A percentile compares a stretch with the other conserved stretches of the same genome.
Conservation (phyloP, 2,329 filamentous ascomycete genomes). For the Colletotrichum liaoningense region DNA sequence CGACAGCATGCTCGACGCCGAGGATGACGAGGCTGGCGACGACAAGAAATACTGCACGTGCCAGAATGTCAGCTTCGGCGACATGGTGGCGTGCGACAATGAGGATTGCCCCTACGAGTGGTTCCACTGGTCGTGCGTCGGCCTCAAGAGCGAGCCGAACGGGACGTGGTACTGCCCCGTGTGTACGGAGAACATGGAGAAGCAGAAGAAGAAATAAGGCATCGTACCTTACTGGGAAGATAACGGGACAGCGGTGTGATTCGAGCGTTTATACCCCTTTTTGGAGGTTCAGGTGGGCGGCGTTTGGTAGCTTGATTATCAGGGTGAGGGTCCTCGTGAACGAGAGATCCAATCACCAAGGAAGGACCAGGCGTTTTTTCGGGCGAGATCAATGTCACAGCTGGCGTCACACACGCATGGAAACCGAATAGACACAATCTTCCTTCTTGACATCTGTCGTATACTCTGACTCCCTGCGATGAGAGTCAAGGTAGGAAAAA, state of each 20-base stretch:
- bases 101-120: slow-evolving; percentile 84
- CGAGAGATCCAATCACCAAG: not conserved
- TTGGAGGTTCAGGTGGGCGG: not conserved
- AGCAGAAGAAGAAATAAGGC: slow-evolving; percentile 39
- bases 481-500: not conserved
- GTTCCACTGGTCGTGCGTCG: slow-evolving; percentile 86
- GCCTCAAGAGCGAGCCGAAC: slow-evolving; percentile 74
- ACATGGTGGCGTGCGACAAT: slow-evolving; percentile 93
- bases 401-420: not conserved
- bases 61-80: slow-evolving; percentile 84
- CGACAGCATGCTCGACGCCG: slow-evolving; percentile 65
- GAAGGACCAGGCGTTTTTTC: not conserved
- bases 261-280: slow-evolving; percentile 26
- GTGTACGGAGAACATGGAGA: slow-evolving; percentile 66
- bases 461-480: not conserved
- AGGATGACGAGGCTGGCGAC: slow-evolving; percentile 78
- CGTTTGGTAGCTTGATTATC: not conserved
- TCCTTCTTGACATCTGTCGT: not conserved
- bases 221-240: no score
- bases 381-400: not conserved
- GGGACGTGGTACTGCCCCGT: slow-evolving; percentile 76
- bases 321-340: not conserved
- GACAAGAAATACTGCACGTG: slow-evolving; percentile 88
- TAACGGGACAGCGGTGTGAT: not conserved
- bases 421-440: not conserved